Base-by-base conservation (phyloP, 1,139 yeast genomes). In the Candida sanyaensis region DNA sequence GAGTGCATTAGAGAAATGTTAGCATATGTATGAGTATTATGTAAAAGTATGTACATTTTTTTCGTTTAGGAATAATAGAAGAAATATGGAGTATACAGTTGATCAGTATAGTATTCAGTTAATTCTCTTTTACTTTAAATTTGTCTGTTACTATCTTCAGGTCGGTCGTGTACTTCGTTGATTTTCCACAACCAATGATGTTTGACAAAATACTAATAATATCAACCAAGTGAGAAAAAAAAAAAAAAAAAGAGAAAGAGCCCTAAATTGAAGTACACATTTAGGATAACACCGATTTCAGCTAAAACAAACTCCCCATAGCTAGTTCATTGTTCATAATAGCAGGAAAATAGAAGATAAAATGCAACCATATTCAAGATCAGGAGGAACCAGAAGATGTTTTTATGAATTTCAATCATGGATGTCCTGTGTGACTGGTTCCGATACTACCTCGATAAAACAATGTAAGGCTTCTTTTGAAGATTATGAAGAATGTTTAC, bases 1-100 rank as follows among this genome's bases (percentile, higher is more conserved):
- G 80, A 80, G 21, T 77, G 88, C 44, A 87, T 93, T 12, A 77
- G 89, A 52, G 84, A 83, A 42, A 84, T 89, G 86, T 69, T 92
- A 55, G 97, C 98, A 4, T 84, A 83, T 63, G 88, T 88, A 51
- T 73, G 65, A 38, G 11, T 24, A 21, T 36, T 17, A 17, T 17
- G 21, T 17, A 17, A 17, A 17, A 17, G 21, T 17, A 17, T 17
- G 21, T 17, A 17, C 21, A 17, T 17, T 3, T 17, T 17, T 17
- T 17, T 17, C 21, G 21, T 17, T n/a, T 17, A 17, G 21, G 21
- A 17, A 17, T 17, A 17, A 17, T 17, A 2, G 21, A 17, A 17
- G 21, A 17, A 17, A 17, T 17, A 17, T 17, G 21, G 21, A 17
- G 21, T 17, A 17, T 3, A 17, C 3, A 2, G 3, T 17, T 3